A percentile compares a stretch with the other conserved stretches of the same genome.
These are phyloP conservation scores for Sclerotinia borealis DNA, from an alignment of 2,329 filamentous ascomycete species.

Conservation along the genomic window DNA sequence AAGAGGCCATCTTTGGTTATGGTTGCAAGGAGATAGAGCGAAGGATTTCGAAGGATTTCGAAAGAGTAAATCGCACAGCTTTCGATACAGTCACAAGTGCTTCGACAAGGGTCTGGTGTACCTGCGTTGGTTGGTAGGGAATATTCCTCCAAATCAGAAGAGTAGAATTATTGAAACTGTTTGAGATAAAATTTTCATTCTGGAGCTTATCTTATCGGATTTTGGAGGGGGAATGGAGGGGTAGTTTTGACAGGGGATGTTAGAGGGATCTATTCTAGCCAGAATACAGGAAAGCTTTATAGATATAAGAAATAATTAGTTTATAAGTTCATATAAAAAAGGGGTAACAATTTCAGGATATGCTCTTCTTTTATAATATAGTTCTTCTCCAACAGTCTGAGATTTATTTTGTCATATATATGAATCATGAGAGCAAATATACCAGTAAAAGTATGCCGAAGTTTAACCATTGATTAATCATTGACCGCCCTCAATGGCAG, in stretches of 20 bases:
- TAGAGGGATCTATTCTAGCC: neutral
- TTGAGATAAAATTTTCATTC: slow-evolving; percentile 1
- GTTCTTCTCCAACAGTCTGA: neutral
- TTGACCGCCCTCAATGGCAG: neutral
- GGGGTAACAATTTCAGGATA: too few species aligned
- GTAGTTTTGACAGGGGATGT: neutral
- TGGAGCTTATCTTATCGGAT: slow-evolving; percentile 3
- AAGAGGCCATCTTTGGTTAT: slow-evolving; percentile 14
- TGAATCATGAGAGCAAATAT: too few species aligned
- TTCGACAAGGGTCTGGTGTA: neutral
- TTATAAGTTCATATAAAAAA: too few species aligned
- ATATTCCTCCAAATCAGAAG: neutral
- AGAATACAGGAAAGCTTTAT: neutral
- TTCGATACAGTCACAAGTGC: neutral
- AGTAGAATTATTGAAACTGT: neutral
- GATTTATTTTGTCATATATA: neutral
- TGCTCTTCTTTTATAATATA: too few species aligned
- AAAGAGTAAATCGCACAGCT: neutral
- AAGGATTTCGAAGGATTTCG: neutral
- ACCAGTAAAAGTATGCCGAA: too few species aligned
- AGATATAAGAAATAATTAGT: too few species aligned
- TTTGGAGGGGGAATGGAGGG: slow-evolving; percentile 6
- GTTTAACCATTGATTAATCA: neutral
- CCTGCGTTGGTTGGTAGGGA: neutral
- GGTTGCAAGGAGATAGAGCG: neutral